These are phyloP conservation scores for Globisporangium alternatum DNA, from an alignment of 352 stramenopile genomes.

Conservation along the genomic window DNA sequence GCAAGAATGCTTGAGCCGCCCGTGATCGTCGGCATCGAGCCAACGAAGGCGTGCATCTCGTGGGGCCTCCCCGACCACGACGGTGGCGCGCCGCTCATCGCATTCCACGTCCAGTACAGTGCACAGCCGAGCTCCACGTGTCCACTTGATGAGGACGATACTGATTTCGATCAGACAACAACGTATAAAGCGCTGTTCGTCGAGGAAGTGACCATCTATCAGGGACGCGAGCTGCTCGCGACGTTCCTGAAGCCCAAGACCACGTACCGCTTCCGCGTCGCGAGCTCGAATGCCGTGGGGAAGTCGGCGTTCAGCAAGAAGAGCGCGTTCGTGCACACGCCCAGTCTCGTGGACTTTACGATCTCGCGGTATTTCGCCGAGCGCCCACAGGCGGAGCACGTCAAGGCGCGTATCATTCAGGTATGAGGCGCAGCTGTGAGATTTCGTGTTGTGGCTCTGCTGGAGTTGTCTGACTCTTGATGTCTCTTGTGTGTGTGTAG, in stretches of 20 bases:
- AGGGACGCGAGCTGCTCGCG: conserved; percentile 27
- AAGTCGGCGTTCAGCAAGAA: conserved; percentile 33
- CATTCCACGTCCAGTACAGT: conserved; percentile 57
- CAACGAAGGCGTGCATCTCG: conserved; percentile 34
- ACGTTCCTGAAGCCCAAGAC: conserved; percentile 56
- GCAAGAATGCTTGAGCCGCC: conserved; percentile 31
- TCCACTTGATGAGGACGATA: conserved; percentile 19
- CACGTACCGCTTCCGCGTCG: conserved; percentile 53
- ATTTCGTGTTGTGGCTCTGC: background rate
- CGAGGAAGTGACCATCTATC: conserved; percentile 44
- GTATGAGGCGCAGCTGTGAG: conserved; percentile 9
- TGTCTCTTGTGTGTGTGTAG: background rate
- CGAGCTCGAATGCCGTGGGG: conserved; percentile 43
- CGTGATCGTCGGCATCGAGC: conserved; percentile 32
- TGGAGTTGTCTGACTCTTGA: background rate
- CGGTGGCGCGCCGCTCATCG: conserved; percentile 39
- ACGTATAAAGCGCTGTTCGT: conserved; percentile 17
- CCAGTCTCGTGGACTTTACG: conserved; percentile 70
- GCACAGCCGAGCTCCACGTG: conserved; percentile 12
- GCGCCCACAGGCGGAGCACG: conserved; percentile 47
- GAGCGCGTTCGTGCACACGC: conserved; percentile 35
- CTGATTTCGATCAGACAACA: background rate
- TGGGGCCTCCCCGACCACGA: conserved; percentile 50
- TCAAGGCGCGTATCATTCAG: conserved; percentile 45
- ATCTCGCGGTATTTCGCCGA: conserved; percentile 53